Evolutionary conservation across 2,329 filamentous ascomycete genomes (phyloP).

Genomic region (Clarireedia homoeocarpa): DNA sequence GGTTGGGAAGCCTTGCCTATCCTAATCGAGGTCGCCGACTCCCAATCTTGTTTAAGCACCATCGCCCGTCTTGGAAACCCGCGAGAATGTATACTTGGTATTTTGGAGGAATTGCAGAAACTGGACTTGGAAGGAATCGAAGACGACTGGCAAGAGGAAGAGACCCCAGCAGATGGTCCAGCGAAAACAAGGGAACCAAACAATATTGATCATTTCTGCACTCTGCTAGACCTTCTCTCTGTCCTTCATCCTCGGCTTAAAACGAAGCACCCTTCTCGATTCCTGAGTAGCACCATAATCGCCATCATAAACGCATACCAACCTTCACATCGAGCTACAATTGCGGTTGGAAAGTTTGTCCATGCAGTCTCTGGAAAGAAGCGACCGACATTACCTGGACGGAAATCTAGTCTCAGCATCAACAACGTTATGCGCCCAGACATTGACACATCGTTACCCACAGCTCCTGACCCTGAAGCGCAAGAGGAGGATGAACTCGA

Average conservation of each 20-base stretch:
- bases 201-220: conserved; percentile 49
- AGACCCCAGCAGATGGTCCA: conserved; percentile 16
- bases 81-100: conserved; percentile 72
- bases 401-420: conserved; percentile 49
- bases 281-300: conserved; percentile 68
- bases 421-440: conserved; percentile 46
- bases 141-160: conserved; percentile 17
- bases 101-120: conserved; percentile 62
- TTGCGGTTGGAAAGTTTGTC: conserved; percentile 62
- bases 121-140: conserved; percentile 40
- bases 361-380: conserved; percentile 61
- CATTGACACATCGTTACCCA: conserved; percentile 31
- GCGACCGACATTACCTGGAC: conserved; percentile 52
- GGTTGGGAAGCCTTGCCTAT: conserved; percentile 79
- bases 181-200: conserved; percentile 14
- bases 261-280: conserved; percentile 70
- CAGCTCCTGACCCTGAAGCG: conserved; percentile 55
- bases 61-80: conserved; percentile 74
- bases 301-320: conserved; percentile 61
- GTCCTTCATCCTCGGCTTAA: conserved; percentile 68
- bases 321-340: conserved; percentile 56
- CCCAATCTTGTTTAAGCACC: conserved; percentile 64
- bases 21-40: conserved; percentile 58
- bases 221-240: conserved; percentile 61
- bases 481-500: conserved; percentile 49